These are phyloP conservation scores for Chloris gayana DNA, from an alignment of 176 grass and related monocot species.

Conservation along the genomic window DNA sequence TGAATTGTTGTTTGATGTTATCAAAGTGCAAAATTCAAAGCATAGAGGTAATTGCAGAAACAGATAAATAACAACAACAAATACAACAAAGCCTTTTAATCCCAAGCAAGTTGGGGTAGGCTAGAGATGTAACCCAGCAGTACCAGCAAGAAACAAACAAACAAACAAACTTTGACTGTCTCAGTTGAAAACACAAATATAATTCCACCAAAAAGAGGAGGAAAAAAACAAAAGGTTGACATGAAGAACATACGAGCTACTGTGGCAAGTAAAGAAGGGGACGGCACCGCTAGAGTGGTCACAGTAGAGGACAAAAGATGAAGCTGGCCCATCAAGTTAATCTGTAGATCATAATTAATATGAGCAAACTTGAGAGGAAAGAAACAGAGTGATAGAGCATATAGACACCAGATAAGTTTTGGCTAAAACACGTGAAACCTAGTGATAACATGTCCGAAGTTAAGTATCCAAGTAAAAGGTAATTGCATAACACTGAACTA, in stretches of 20 bases:
- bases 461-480: constrained; percentile 1
- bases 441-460: background rate
- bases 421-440: background rate
- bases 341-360: constrained; percentile 59
- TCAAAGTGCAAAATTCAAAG: constrained; percentile 23
- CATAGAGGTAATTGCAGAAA: background rate
- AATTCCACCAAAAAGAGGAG: background rate
- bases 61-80: background rate
- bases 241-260: constrained; percentile 75
- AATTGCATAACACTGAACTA: constrained; percentile 4
- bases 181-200: constrained; percentile 34
- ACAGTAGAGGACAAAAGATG: constrained; percentile 99
- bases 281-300: constrained; percentile 93
- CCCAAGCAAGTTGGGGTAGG: background rate
- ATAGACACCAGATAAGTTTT: background rate
- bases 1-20: constrained; percentile 37
- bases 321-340: constrained; percentile 93
- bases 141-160: background rate
- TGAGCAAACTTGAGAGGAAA: constrained; percentile 34
- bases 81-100: background rate
- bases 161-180: too few relatives aligned
- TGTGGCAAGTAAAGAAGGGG: constrained; percentile 96
- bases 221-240: constrained; percentile 19
- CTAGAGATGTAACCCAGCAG: background rate
- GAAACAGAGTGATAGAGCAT: background rate